Evolutionary conservation across 768 basidiomycete species (phyloP), one percentile per base, ranked within the genome.

Genomic region (Rhodotorula diobovata): DNA sequence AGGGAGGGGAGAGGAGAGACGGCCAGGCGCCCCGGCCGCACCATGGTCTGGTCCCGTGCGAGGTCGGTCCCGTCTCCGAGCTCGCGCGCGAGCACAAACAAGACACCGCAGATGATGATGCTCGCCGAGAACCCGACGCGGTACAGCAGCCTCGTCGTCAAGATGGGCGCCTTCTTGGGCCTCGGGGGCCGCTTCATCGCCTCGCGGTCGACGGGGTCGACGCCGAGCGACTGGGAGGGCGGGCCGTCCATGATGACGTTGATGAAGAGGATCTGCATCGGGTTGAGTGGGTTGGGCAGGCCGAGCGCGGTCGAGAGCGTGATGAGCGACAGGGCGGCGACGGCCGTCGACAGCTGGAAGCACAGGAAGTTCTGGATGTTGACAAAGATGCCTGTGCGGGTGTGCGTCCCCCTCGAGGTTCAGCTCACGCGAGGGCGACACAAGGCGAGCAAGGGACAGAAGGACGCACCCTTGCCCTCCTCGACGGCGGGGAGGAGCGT

Each of bases 331-430:
- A 98, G 83, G 7, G 94, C 93, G 32, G 95, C 93, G 7, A 92
- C 91, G n/a, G 95, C 95, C 5, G 95, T 98, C 76, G 92, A 94
- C 28, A 98, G 86, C 80, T 98, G 94, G 86, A 98, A 98, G 53
- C 90, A 87, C 66, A 98, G 82, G 84, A 98, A 98, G 80, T 96
- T 96, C 80, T 98, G 95, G 78, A 98, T 95, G 77, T 98, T 98
- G 82, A 97, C 92, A 81, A 97, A 98, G 77, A 98, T 98, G 6
- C 92, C 91, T 89, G 96, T 93, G 10, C n/a, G n/a, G n/a, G n/a
- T n/a, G n/a, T n/a, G n/a, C n/a, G n/a, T n/a, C n/a, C n/a, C n/a
- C n/a, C n/a, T n/a, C n/a, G n/a, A 41, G 91, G 90, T 89, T 21
- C 25, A 71, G 6, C 60, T 8, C 28, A 57, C 67, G 16, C 32